A percentile compares a stretch with the other conserved stretches of the same genome.
phyloP scores from a whole-genome alignment of 1,139 yeast species.

The Ogataea hybrid region DNA sequence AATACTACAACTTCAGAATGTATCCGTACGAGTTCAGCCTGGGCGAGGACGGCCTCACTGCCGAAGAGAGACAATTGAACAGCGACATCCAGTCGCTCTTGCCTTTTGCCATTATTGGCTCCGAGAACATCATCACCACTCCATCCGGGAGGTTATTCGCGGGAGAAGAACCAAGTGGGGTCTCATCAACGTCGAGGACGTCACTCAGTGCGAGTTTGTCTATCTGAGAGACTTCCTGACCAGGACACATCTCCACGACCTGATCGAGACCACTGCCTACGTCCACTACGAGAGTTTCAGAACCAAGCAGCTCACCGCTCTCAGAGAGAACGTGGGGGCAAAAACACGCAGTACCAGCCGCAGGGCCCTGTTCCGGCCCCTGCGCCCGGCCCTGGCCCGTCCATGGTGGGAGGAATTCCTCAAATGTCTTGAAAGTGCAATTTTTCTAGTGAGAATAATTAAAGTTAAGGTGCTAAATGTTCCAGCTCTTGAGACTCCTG shows the following conservation, averaged over 20 bases:
- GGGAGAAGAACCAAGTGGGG: constrained; percentile 97
- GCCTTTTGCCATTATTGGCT: constrained; percentile 95
- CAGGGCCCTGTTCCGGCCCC: constrained; percentile 2
- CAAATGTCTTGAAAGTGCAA: constrained; percentile 8
- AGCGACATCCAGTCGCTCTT: constrained; percentile 74
- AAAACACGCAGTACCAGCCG: constrained; percentile 31
- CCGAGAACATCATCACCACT: constrained; percentile 74
- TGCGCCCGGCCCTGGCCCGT: constrained; percentile 4
- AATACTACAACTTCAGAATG: constrained; percentile 68
- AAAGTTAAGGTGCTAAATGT: background rate
- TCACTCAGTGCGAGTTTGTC: constrained; percentile 91
- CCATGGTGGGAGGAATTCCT: constrained; percentile 12
- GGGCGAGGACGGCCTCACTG: constrained; percentile 69
- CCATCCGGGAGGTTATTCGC: constrained; percentile 70
- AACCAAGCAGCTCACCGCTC: constrained; percentile 87
- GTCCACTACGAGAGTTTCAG: constrained; percentile 93
- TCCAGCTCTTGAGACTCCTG: constrained; percentile 7
- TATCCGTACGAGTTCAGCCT: constrained; percentile 60
- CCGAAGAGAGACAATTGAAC: constrained; percentile 78
- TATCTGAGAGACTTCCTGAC: constrained; percentile 91
- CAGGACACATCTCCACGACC: constrained; percentile 92
- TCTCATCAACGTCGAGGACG: constrained; percentile 86
- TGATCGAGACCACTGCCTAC: constrained; percentile 87
- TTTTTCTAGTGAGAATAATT: constrained; percentile 7
- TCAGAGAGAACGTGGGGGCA: constrained; percentile 76